Evolutionary conservation across 106 monocot species (phyloP), one percentile per base, ranked within the genome.

Genomic region (Dioscorea alata): DNA sequence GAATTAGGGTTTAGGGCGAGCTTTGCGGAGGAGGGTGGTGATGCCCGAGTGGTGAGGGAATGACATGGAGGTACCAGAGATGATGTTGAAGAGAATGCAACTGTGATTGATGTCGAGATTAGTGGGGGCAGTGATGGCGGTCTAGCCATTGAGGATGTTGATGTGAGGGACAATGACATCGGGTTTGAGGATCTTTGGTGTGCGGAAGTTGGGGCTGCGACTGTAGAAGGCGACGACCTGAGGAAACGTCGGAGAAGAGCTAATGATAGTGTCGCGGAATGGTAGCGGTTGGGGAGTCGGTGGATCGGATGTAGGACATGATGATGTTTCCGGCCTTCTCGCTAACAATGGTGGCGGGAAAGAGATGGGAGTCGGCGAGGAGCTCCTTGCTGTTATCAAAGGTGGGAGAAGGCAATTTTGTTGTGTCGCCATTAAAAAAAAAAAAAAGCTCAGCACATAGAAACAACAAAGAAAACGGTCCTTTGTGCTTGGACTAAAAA

Each of bases 21-120:
- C 85, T 53, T 76, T 83, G 23, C 76, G 80, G 20, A 95, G 85
- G 22, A 95, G 68, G 7, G 94, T 88, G 20, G 85, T 91, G 48
- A 95, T 18, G 65, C 94, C 94, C 72, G 83, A 85, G 23, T 81
- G 85, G 67, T 94, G 94, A 8, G 94, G 95, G 71, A 91, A 95
- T 6, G 95, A 74, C 95, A 95, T 95, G 20, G 91, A 95, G 3
- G 95, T 95, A 13, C 97, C 97, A 16, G 97, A 92, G 60, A 88
- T 84, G 20, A 97, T 85, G 73, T 99, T 97, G 81, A 87, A 99
- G 48, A 73, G 72, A 1, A 90, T 86, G 13, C 92, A 35, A 49
- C 92, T 68, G 2, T 69, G 71, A 53, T 99, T 87, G 32, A 85
- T 76, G 12, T 74, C 78, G 8, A 99, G 81, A 50, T 87, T 85